Evolutionary conservation across 2,329 filamentous ascomycete species (phyloP), one percentile per base, ranked within the genome.

Genomic region (Colletotrichum caudatum): DNA sequence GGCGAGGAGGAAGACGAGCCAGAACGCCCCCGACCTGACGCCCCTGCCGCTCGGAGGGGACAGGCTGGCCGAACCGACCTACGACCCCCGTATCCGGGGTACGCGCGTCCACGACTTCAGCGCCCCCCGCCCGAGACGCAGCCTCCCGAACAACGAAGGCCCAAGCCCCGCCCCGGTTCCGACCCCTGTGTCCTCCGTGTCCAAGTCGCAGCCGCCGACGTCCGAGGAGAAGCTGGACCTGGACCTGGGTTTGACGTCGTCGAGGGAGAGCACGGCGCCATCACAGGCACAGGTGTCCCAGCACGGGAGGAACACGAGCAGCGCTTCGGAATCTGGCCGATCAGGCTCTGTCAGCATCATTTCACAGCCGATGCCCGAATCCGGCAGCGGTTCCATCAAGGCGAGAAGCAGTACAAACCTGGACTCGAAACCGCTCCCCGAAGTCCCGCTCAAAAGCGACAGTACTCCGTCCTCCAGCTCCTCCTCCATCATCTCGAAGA

Each of bases 61-160:
- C 29, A 77, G 79, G 9, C 75, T 78, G 0, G 83, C 84, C 18
- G 85, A 86, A 74, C 83, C 84, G 6, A 79, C 80, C 26, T 90
- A 91, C 75, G 90, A 92, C 75, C 90, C 90, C 23, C 85, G 89
- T 12, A 92, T 92, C 74, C 86, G 85, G 76, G 91, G 88, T 60
- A 92, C 88, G 9, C 84, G 85, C 58, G 86, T 91, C 61, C 91
- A 92, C 77, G 90, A 90, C 78, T 92, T 91, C 75, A 91, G 89
- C 76, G 89, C 88, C 0, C 90, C 89, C 1, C 82, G 89, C 61
- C 84, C 84, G 33, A 85, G 82, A 72, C 84, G 79, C 57, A 64
- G 78, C 37, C 73, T 82, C 4, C 79, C 81, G 33, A 81, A 74
- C 59, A 78, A 76, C 69, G 74, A 70, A 65, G 75, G 41, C 8